Evolutionary conservation across 179 eudicot species (phyloP).

Genomic region (Heliamphora pulchella): DNA sequence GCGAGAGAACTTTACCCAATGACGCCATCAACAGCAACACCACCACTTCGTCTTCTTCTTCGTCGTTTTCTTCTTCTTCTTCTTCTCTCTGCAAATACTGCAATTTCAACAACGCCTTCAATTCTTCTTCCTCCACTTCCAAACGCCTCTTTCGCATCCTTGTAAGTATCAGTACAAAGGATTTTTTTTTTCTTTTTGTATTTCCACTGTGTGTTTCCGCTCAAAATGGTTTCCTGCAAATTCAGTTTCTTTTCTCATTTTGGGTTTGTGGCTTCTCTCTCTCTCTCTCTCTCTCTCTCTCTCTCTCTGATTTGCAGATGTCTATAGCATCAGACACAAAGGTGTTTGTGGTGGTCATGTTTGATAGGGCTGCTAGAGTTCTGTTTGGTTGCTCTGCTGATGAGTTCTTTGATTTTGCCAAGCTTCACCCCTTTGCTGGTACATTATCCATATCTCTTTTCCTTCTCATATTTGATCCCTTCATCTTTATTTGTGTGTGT

Average conservation of each 20-base stretch:
- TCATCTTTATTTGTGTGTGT: background rate
- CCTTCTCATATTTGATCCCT: background rate
- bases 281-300: conserved; percentile 9
- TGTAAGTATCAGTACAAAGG: conserved; percentile 26
- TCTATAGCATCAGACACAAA: conserved; percentile 69
- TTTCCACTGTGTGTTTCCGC: background rate
- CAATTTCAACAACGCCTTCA: conserved; percentile 28
- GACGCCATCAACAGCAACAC: background rate
- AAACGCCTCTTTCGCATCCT: conserved; percentile 79
- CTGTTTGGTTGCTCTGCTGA: conserved; percentile 91
- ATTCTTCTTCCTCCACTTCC: conserved; percentile 37
- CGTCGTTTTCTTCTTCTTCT: background rate
- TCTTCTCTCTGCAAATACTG: conserved; percentile 44
- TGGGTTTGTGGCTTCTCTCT: conserved; percentile 14
- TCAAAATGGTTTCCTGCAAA: background rate
- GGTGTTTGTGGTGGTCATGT: conserved; percentile 70
- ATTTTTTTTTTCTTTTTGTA: no score
- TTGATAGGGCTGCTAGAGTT: conserved; percentile 75
- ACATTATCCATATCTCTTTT: background rate
- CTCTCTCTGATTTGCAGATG: conserved; percentile 36
- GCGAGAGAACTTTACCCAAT: conserved; percentile 55
- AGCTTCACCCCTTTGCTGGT: conserved; percentile 75
- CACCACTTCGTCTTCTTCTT: background rate
- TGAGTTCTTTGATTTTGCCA: conserved; percentile 66
- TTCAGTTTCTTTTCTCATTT: background rate